Base-by-base conservation (phyloP, 768 basidiomycete species). In the Tubosaeta sp. region DNA sequence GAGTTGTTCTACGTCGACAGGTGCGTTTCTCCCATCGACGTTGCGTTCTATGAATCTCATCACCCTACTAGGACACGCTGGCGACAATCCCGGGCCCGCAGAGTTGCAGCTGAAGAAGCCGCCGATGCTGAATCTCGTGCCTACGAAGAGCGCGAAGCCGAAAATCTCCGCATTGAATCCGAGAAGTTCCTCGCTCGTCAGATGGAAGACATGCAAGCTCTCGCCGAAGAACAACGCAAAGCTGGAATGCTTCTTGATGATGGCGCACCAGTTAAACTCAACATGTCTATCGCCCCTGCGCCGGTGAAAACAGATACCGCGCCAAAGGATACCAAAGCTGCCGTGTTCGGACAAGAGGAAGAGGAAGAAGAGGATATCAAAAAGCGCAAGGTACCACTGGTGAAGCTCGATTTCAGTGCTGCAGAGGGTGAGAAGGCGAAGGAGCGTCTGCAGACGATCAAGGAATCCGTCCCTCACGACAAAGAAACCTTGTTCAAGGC, bases 131-230 rank as follows among this genome's bases (percentile, higher is more conserved):
- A 89, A 57, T 93, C 91, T 33, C 82, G 90, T 14, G 73, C 79
- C 27, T 84, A 84, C 53, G 95, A 97, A 70, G 85, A 86, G 43
- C 86, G 88, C 47, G 92, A 97, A 69, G 82, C 84, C 8, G 93
- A 89, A 65, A 88, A 91, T 59, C 76, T 97, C 22, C 83, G 91
- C 33, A 80, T 84, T 45, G 93, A 97, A 70, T 93, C 92, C 1
- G 95, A 97, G 69, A 88, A 84, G 56, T 97, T 98, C 79, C 77
- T 97, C 54, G 90, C 91, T 33, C 80, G 85, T 50, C 94, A 97
- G 64, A 93, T 95, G 91, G 91, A 91, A 57, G 94, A 97, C 68
- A 88, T 95, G 85, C 91, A 93, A 58, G 86, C 90, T 2, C 74
- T 95, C 27, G 90, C 89, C 12, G 89, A 90, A 46, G 88, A 95